Evolutionary conservation across 2,329 filamentous ascomycete genomes (phyloP).

Genomic region (Talaromyces rugulosus): DNA sequence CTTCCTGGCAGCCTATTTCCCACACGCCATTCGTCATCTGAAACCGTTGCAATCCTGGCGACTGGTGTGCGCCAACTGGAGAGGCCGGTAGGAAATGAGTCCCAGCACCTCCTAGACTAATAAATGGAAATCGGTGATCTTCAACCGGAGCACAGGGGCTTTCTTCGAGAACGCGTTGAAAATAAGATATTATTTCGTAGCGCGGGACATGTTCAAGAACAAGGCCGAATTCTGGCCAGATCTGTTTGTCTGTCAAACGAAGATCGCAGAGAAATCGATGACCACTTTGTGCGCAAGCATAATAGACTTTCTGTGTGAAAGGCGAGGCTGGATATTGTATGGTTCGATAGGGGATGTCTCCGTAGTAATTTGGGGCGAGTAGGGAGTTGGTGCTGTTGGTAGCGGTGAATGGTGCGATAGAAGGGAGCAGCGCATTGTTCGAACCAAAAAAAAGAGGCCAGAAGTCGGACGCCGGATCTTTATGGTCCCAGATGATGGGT

Average conservation of each 20-base stretch:
- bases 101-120: not conserved
- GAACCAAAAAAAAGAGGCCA: too few species aligned
- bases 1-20: conserved; percentile 7
- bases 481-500: too few species aligned
- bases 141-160: not conserved
- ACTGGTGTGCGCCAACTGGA: not conserved
- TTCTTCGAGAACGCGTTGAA: not conserved
- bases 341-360: too few species aligned
- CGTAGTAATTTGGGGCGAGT: not conserved
- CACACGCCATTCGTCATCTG: not conserved
- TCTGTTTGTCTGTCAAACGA: not conserved
- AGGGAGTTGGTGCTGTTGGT: not conserved
- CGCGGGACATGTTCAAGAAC: not conserved
- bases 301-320: not conserved
- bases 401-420: too few species aligned
- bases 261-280: not conserved
- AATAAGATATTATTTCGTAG: not conserved
- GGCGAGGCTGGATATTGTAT: not conserved
- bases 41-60: not conserved
- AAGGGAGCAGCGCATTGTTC: too few species aligned
- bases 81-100: not conserved
- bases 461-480: too few species aligned
- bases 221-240: not conserved
- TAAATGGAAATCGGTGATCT: not conserved
- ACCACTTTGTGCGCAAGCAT: not conserved